These are phyloP conservation scores for Tieghemiomyces parasiticus DNA, from an alignment of 192 early-diverging fungal genomes.

Conservation along the genomic window DNA sequence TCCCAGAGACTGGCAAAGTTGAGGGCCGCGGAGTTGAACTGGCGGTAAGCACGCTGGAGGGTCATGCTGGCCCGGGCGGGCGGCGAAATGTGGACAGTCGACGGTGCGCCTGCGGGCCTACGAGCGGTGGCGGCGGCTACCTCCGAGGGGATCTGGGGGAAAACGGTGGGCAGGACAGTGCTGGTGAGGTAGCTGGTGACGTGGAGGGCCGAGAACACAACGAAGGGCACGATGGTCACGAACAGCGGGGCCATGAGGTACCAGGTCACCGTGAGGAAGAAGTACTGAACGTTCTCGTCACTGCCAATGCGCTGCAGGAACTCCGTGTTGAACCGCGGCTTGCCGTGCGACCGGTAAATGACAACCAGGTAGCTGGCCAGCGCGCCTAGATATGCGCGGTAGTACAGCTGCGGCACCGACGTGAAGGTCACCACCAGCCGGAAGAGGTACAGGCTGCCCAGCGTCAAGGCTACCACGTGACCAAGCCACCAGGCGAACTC, in stretches of 20 bases:
- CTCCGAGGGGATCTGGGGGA: conserved; percentile 1
- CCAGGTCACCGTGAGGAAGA: conserved; percentile 1
- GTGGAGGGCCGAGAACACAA: conserved; percentile 1
- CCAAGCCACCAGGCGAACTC: conserved; percentile 7
- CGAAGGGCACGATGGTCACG: background rate
- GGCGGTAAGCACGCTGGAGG: background rate
- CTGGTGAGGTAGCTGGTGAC: background rate
- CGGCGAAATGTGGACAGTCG: background rate
- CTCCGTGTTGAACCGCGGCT: conserved; percentile 3
- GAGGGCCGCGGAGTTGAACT: background rate
- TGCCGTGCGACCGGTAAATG: conserved; percentile 1
- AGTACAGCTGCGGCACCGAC: background rate
- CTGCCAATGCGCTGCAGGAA: conserved; percentile 2
- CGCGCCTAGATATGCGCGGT: conserved; percentile 1
- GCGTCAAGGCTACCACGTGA: background rate
- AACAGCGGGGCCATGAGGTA: conserved; percentile 1
- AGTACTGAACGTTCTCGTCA: conserved; percentile 7
- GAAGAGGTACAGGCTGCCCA: background rate
- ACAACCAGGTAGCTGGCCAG: background rate
- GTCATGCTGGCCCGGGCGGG: background rate
- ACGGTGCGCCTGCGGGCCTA: too few species aligned
- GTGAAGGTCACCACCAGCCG: background rate
- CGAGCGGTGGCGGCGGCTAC: background rate
- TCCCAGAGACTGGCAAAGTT: background rate
- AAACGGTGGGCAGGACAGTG: background rate